Base-by-base conservation (phyloP, 148 eudicot species). In the Vaccinium macrocarpon region DNA sequence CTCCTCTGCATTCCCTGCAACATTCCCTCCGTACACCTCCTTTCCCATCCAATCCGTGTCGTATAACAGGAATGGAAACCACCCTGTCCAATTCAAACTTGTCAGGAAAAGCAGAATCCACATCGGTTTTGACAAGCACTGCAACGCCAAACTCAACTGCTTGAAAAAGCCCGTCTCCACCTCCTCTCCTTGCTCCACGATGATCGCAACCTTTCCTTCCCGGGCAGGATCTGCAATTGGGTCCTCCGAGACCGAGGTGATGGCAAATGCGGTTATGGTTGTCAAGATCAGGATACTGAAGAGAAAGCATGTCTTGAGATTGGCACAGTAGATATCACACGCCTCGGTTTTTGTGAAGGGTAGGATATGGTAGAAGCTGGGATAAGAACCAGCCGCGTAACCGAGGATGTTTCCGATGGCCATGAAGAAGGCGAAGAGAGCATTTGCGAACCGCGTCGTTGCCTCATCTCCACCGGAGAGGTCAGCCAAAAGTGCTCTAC, bases 21-120 rank as follows among this genome's bases (percentile, higher is more conserved):
- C 89, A 4, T 61, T 42, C 6, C 93, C 93, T 0, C 93, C 93
- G 35, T 89, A 91, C n/a, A 91, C 88, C 68, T 91, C 91, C 27
- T 68, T 85, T 1, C 93, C 93, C 93, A 91, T 89, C 91, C 93
- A 91, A 64, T 91, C 93, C 1, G 91, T 91, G 74, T 91, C 93
- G 84, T 84, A 89, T 9, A 91, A 59, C 9, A 88, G n/a, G 74
- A 91, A 91, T 0, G 93, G 93, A 48, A 91, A 91, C 93, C 93
- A 91, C 13, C 90, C 93, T 3, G 87, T 81, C 93, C 93, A 91
- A 70, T 91, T 91, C 2, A 89, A 66, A 49, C 89, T 81, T 0
- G 93, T 91, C 18, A 91, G 88, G 10, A 88, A 1, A 7, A 91
- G 38, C 2, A 91, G 83, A 2, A 89, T 85, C 88, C 88, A 82